Conservation (phyloP, 352 stramenopile species). For the Thalassiosira sp. region DNA sequence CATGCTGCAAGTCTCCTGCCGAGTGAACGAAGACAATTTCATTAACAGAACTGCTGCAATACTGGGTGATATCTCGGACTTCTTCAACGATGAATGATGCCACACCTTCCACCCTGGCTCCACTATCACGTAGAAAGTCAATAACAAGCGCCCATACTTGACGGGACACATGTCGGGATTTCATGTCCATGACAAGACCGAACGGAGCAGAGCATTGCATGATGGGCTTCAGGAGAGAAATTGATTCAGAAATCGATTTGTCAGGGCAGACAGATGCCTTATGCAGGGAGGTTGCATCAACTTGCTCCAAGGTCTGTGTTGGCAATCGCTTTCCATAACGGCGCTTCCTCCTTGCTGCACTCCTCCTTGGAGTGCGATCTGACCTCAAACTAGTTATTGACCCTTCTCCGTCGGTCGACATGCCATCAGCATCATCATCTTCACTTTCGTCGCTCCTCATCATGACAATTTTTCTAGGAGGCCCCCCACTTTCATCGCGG, state of each 20-base stretch:
- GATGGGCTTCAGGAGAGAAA: conserved; percentile 60
- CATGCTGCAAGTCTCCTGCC: conserved; percentile 75
- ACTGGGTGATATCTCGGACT: conserved; percentile 70
- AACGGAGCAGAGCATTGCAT: conserved; percentile 64
- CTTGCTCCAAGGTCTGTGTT: conserved; percentile 1
- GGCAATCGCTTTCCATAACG: conserved; percentile 3
- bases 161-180: conserved; percentile 78
- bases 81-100: conserved; percentile 77
- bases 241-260: conserved; percentile 65
- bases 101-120: conserved; percentile 72
- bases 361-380: conserved; percentile 11
- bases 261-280: conserved; percentile 44
- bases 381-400: conserved; percentile 25
- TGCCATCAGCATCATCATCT: conserved; percentile 34
- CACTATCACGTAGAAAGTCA: conserved; percentile 62
- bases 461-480: conserved; percentile 53
- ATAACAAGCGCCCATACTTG: conserved; percentile 72
- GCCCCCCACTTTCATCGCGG: conserved; percentile 14
- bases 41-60: conserved; percentile 57
- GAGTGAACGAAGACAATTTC: conserved; percentile 81
- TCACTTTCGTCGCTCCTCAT: conserved; percentile 25
- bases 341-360: conserved; percentile 7
- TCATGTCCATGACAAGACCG: conserved; percentile 79
- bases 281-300: conserved; percentile 42
- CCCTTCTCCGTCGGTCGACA: conserved; percentile 28